A percentile compares a stretch with the other conserved stretches of the same genome.
These are phyloP conservation scores for Candida sp. DNA, from an alignment of 1,139 yeast genomes.

Conservation along the genomic window DNA sequence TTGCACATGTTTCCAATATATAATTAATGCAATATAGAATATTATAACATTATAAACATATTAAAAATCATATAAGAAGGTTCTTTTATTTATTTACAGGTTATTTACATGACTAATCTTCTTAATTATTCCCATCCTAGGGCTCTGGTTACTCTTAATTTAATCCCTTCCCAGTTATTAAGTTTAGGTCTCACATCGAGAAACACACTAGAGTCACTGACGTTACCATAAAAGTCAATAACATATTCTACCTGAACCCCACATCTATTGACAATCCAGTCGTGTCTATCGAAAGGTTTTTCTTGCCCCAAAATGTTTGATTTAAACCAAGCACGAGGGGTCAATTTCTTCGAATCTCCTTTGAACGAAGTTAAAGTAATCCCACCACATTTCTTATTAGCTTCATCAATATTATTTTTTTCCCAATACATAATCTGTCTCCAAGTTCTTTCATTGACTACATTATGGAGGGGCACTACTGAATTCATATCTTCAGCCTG, in stretches of 20 bases:
- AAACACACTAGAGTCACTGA: slow-evolving; percentile 51
- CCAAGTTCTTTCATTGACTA: slow-evolving; percentile 96
- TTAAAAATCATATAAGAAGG: neutral
- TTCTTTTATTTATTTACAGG: neutral
- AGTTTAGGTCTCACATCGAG: slow-evolving; percentile 92
- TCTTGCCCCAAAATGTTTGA: slow-evolving; percentile 57
- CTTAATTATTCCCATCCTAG: slow-evolving; percentile 34
- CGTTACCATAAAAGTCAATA: slow-evolving; percentile 83
- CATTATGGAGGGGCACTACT: slow-evolving; percentile 91
- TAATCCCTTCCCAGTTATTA: slow-evolving; percentile 75
- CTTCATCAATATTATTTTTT: slow-evolving; percentile 50
- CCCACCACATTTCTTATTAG: slow-evolving; percentile 64
- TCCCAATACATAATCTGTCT: slow-evolving; percentile 84
- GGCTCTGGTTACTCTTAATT: slow-evolving; percentile 59
- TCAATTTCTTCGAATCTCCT: slow-evolving; percentile 80
- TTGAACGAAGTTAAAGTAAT: slow-evolving; percentile 80
- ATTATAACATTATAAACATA: too few species aligned
- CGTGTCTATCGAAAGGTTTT: slow-evolving; percentile 94
- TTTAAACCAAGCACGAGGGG: slow-evolving; percentile 87
- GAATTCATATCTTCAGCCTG: slow-evolving; percentile 79
- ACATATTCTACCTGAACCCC: slow-evolving; percentile 85
- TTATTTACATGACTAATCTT: neutral
- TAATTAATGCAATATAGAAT: too few species aligned
- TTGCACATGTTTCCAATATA: too few species aligned
- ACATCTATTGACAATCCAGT: slow-evolving; percentile 90